A percentile compares a stretch with the other conserved stretches of the same genome.
These are phyloP conservation scores for Leccinum subspadiceum DNA, from an alignment of 1,284 basidiomycete species.

Conservation along the genomic window DNA sequence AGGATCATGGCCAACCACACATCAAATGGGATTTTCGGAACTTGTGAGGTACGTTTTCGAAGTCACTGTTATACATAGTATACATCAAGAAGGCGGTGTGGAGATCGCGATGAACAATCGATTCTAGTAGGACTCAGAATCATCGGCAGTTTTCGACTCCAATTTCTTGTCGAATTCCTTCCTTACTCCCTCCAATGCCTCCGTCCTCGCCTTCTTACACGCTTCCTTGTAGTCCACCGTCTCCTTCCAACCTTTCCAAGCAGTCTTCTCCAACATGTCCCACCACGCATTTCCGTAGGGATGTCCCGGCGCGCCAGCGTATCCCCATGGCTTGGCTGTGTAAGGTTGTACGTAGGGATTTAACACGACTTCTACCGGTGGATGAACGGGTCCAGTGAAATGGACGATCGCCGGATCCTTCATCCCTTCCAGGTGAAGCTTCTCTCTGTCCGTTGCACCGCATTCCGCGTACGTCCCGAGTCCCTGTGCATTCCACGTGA, in stretches of 20 bases:
- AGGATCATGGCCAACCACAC: neutral
- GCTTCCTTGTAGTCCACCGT: constrained; percentile 28
- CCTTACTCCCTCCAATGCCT: constrained; percentile 6
- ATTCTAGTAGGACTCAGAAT: neutral
- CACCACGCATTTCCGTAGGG: constrained; percentile 53
- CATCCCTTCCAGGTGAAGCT: constrained; percentile 36
- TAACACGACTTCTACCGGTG: constrained; percentile 42
- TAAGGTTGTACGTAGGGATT: constrained; percentile 54
- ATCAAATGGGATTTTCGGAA: neutral
- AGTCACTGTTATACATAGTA: neutral
- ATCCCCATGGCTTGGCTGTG: constrained; percentile 59
- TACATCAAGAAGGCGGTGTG: neutral
- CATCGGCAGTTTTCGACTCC: neutral
- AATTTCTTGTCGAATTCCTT: constrained; percentile 13
- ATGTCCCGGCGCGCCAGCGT: constrained; percentile 50
- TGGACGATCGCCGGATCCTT: constrained; percentile 49
- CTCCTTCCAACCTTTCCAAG: constrained; percentile 40
- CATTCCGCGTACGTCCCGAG: constrained; percentile 51
- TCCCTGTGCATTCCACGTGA: constrained; percentile 57
- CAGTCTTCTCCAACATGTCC: constrained; percentile 39
- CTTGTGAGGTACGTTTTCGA: constrained; percentile 1
- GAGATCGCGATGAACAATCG: neutral
- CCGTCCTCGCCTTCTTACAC: constrained; percentile 13
- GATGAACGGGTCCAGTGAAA: constrained; percentile 57
- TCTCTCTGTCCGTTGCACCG: constrained; percentile 36